Percentiles rank a stretch among this genome's conserved stretches.
These are phyloP conservation scores for Phytophthora tentaculata DNA, from an alignment of 352 stramenopile species.

Conservation along the genomic window DNA sequence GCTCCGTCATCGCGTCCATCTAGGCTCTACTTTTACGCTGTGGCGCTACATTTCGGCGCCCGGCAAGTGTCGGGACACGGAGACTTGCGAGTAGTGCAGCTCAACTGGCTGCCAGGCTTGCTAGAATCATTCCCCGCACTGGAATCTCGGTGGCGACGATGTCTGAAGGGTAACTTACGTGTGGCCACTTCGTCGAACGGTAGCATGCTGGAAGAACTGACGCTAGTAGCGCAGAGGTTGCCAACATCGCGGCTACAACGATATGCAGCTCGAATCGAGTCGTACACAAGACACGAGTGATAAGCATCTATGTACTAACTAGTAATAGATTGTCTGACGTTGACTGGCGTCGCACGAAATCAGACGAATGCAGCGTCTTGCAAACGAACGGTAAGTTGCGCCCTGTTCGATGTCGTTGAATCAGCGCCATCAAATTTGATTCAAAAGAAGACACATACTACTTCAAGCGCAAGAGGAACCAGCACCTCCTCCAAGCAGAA, in stretches of 20 bases:
- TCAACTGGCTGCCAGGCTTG: constrained; percentile 57
- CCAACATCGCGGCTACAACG: constrained; percentile 36
- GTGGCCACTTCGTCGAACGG: constrained; percentile 36
- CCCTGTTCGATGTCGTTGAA: background rate
- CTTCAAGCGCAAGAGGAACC: too few species aligned
- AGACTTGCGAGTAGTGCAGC: constrained; percentile 28
- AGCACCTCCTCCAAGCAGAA: too few species aligned
- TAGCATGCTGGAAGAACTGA: constrained; percentile 39
- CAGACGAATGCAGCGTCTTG: constrained; percentile 24
- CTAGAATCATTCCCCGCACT: constrained; percentile 53
- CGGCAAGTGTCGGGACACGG: constrained; percentile 10
- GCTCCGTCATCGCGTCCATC: constrained; percentile 3
- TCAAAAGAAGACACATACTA: too few species aligned
- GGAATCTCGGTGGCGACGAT: constrained; percentile 45
- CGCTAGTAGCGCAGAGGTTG: constrained; percentile 54
- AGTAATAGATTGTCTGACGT: constrained; percentile 8
- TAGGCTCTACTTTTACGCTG: constrained; percentile 44
- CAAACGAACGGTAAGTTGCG: background rate
- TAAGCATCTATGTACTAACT: background rate
- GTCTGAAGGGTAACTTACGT: constrained; percentile 54
- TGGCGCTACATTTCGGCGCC: constrained; percentile 41
- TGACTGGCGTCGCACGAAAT: constrained; percentile 11
- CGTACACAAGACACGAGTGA: constrained; percentile 44
- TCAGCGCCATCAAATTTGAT: background rate
- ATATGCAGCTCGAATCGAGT: constrained; percentile 59